Percentiles rank a stretch among this genome's conserved stretches.
Conservation (phyloP, 2,329 filamentous ascomycete genomes). For the Septoria linicola region DNA sequence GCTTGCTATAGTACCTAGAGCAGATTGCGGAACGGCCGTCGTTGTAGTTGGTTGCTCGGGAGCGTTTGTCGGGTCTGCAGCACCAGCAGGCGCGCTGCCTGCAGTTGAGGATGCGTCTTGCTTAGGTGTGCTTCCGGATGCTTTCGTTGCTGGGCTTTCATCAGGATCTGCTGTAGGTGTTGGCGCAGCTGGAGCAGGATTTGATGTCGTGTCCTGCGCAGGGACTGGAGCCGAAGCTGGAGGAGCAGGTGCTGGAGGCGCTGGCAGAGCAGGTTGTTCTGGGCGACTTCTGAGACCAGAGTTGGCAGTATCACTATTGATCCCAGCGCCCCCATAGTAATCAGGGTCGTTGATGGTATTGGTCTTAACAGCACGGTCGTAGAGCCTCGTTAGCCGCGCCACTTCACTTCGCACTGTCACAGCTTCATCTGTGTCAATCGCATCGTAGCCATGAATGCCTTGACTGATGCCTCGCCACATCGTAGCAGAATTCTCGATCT, state of each 20-base stretch:
- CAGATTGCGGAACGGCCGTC: background rate
- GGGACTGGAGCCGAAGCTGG: slow-evolving; percentile 12
- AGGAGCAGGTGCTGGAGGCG: slow-evolving; percentile 14
- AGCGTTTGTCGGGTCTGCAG: background rate
- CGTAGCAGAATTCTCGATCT: slow-evolving; percentile 44
- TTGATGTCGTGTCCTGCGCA: slow-evolving; percentile 8
- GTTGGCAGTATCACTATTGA: slow-evolving; percentile 27
- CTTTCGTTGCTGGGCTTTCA: slow-evolving; percentile 33
- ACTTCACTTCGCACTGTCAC: slow-evolving; percentile 45
- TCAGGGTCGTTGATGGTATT: slow-evolving; percentile 44
- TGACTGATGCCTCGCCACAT: slow-evolving; percentile 48
- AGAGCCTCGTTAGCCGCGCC: slow-evolving; percentile 39
- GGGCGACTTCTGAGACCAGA: slow-evolving; percentile 27
- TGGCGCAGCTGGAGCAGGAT: slow-evolving; percentile 8
- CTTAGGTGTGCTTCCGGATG: slow-evolving; percentile 8
- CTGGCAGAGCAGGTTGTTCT: slow-evolving; percentile 18
- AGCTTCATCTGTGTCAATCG: slow-evolving; percentile 46
- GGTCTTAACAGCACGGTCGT: slow-evolving; percentile 41
- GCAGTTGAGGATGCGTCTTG: slow-evolving; percentile 3
- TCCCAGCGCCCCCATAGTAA: slow-evolving; percentile 38
- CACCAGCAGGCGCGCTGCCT: background rate
- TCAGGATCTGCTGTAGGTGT: slow-evolving; percentile 28
- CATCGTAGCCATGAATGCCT: slow-evolving; percentile 47
- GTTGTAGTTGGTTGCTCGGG: background rate
- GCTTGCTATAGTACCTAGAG: background rate